Evolutionary conservation across 2,329 filamentous ascomycete species (phyloP), one percentile per base, ranked within the genome.

Genomic region (Zasmidium citrigriseum): DNA sequence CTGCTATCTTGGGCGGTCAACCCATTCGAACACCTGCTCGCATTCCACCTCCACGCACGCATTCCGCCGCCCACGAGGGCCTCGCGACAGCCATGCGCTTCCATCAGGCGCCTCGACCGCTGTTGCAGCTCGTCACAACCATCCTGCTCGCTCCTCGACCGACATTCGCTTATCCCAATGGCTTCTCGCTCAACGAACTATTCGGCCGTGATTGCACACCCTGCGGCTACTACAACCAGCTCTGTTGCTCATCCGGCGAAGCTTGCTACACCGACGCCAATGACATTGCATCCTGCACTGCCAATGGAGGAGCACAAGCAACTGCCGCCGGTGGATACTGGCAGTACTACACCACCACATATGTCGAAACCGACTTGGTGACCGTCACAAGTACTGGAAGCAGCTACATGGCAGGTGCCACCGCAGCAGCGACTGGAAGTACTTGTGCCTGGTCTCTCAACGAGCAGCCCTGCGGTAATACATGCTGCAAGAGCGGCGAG

Each of bases 401-500:
- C 70, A 71, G 71, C n/a, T 77, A 69, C 58, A 59, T 75, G 34
- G 72, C 70, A 18, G 71, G 67, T 29, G 72, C 62, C 52, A 70
- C 24, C 52, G 68, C 46, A 53, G 45, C 57, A 58, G 66, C 67
- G 47, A 70, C 60, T 59, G 69, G 54, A 69, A 50, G 65, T 57
- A 12, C 62, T 45, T 87, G 84, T 73, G 76, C 78, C 51, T 73
- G 74, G 49, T 75, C 77, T 2, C 64, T 79, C 16, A 72, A 72
- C 59, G 72, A 90, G 73, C 81, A 81, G 7, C 79, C 83, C 2
- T 93, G 89, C 70, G 89, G 89, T 27, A 71, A 71, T 53, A 86
- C 87, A 58, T 93, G 89, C 80, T 93, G 89, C 73, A 83, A 84
- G 22, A 82, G 77, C 59, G 84, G 83, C 75, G 87, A 90, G 73